Evolutionary conservation across 345 rosid species (phyloP).

Genomic region (Hibiscus mutabilis): DNA sequence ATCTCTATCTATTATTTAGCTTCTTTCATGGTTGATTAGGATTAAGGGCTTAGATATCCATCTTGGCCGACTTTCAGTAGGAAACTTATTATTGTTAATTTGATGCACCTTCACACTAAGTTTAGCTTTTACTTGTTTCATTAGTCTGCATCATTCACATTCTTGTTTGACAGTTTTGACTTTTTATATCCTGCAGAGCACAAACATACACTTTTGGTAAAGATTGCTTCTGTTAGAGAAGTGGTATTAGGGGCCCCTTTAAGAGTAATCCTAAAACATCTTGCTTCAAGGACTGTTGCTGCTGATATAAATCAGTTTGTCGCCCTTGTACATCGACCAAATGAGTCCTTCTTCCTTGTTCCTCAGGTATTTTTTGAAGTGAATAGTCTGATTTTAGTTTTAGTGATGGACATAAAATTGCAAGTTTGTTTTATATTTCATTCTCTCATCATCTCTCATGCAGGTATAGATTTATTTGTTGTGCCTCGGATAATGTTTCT

Average conservation of each 20-base stretch:
- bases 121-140: neutral
- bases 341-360: slow-evolving; percentile 77
- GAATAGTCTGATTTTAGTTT: neutral
- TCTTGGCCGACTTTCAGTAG: neutral
- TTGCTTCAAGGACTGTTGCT: slow-evolving; percentile 65
- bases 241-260: slow-evolving; percentile 89
- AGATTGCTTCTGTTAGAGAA: slow-evolving; percentile 88
- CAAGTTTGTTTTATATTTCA: neutral
- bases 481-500: neutral
- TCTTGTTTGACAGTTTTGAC: slow-evolving; percentile 11
- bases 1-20: neutral
- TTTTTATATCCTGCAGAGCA: slow-evolving; percentile 39
- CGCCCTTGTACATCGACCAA: slow-evolving; percentile 89
- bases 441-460: neutral
- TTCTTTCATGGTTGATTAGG: neutral
- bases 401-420: neutral
- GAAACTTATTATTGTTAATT: neutral
- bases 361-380: slow-evolving; percentile 51
- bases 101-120: neutral
- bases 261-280: slow-evolving; percentile 58
- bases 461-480: neutral
- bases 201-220: slow-evolving; percentile 49
- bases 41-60: neutral
- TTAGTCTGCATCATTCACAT: neutral
- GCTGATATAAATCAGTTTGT: slow-evolving; percentile 49